Evolutionary conservation across 2,329 filamentous ascomycete species (phyloP).

Genomic region (Corniculantispora saksenae): DNA sequence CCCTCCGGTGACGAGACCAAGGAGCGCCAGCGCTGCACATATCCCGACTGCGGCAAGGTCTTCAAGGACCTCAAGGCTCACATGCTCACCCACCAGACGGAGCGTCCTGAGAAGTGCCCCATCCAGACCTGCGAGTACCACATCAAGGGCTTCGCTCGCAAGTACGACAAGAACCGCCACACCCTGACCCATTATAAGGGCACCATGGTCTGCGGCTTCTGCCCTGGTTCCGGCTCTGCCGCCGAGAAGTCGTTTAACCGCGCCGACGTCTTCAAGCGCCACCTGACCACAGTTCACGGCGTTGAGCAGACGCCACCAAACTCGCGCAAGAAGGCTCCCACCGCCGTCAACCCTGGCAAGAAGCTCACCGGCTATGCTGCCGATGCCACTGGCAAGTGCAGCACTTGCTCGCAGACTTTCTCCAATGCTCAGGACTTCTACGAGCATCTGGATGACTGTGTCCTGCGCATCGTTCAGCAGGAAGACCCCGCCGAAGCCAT

Average conservation of each 20-base stretch:
- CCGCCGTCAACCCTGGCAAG: slow-evolving; percentile 50
- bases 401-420: slow-evolving; percentile 89
- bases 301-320: slow-evolving; percentile 93
- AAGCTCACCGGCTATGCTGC: slow-evolving; percentile 71
- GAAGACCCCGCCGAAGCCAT: slow-evolving; percentile 69
- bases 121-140: slow-evolving; percentile 92
- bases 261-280: slow-evolving; percentile 93
- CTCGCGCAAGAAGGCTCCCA: slow-evolving; percentile 70
- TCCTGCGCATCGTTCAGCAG: slow-evolving; percentile 70
- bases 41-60: slow-evolving; percentile 78
- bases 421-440: slow-evolving; percentile 96
- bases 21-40: slow-evolving; percentile 73
- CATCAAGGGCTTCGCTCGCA: slow-evolving; percentile 86
- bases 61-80: slow-evolving; percentile 94
- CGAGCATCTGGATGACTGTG: slow-evolving; percentile 85
- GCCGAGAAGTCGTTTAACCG: slow-evolving; percentile 95
- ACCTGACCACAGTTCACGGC: slow-evolving; percentile 85
- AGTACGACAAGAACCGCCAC: slow-evolving; percentile 96
- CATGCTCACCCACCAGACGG: slow-evolving; percentile 89
- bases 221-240: slow-evolving; percentile 82
- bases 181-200: slow-evolving; percentile 96
- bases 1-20: slow-evolving; percentile 64
- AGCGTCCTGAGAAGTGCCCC: slow-evolving; percentile 91
- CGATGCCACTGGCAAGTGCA: slow-evolving; percentile 90
- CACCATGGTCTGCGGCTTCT: slow-evolving; percentile 96